These are phyloP conservation scores for Talaromyces albobiverticillius DNA, from an alignment of 2,329 filamentous ascomycete genomes.

Conservation along the genomic window DNA sequence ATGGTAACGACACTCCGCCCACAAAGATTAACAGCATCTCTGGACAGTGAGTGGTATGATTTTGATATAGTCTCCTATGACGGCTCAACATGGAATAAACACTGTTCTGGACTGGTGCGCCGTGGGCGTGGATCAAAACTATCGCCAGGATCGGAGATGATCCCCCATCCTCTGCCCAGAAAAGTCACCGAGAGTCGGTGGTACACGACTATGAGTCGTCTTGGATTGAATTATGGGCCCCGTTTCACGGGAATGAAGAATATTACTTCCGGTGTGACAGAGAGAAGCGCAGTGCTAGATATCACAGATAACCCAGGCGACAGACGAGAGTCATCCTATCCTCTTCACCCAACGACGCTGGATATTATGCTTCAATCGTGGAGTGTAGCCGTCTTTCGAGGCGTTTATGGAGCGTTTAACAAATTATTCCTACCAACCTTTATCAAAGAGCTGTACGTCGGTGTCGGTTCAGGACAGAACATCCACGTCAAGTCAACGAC, in stretches of 20 bases:
- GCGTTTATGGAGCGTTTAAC: background rate
- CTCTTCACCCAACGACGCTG: slow-evolving; percentile 2
- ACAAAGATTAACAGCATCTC: background rate
- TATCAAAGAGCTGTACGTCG: background rate
- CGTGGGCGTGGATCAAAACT: background rate
- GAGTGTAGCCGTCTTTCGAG: background rate
- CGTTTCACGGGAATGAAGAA: background rate
- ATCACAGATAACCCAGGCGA: background rate
- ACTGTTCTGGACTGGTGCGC: slow-evolving; percentile 4
- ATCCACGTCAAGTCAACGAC: no score
- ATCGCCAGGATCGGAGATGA: background rate
- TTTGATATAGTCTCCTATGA: slow-evolving; percentile 7
- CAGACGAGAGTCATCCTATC: background rate
- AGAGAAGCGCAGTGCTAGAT: background rate
- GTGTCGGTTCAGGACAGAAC: no score
- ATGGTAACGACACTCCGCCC: slow-evolving; percentile 3
- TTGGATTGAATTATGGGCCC: slow-evolving; percentile 3
- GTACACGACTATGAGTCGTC: background rate
- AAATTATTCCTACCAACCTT: background rate
- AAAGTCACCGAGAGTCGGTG: background rate
- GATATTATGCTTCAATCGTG: slow-evolving; percentile 2
- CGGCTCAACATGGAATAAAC: slow-evolving; percentile 4
- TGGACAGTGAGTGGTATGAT: background rate
- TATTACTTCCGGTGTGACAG: background rate
- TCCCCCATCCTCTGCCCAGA: background rate